These are phyloP conservation scores for Exserohilum rostratum DNA, from an alignment of 2,329 filamentous ascomycete genomes.

Conservation along the genomic window DNA sequence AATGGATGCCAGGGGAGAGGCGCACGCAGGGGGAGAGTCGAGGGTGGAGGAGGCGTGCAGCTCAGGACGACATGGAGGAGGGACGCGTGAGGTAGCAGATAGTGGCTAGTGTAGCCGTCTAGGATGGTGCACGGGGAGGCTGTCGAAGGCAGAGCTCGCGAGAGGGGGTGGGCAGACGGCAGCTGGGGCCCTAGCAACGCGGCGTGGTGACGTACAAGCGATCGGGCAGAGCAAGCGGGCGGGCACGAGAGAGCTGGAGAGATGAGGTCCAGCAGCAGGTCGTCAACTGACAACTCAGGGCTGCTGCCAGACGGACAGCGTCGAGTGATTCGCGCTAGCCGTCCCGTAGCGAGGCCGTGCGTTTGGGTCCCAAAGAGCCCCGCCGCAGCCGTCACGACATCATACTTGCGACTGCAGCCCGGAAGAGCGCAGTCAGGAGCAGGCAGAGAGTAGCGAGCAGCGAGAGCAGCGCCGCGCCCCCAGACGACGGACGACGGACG, in stretches of 20 bases:
- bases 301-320: slow-evolving; percentile 26
- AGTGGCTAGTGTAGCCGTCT: slow-evolving; percentile 37
- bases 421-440: too few relatives aligned
- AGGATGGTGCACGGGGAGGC: slow-evolving; percentile 31
- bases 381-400: slow-evolving; percentile 14
- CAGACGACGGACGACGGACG: background rate
- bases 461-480: too few relatives aligned
- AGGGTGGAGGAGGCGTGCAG: slow-evolving; percentile 16
- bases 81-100: slow-evolving; percentile 33
- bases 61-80: slow-evolving; percentile 41
- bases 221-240: slow-evolving; percentile 15
- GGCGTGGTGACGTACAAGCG: slow-evolving; percentile 23
- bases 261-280: slow-evolving; percentile 25
- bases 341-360: slow-evolving; percentile 26
- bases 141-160: slow-evolving; percentile 30
- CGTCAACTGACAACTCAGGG: slow-evolving; percentile 32
- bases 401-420: slow-evolving; percentile 1
- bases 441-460: too few relatives aligned
- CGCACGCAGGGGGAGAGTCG: slow-evolving; percentile 25
- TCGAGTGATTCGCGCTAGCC: slow-evolving; percentile 28
- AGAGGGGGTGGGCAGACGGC: slow-evolving; percentile 28
- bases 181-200: slow-evolving; percentile 28
- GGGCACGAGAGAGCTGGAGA: slow-evolving; percentile 14
- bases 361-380: slow-evolving; percentile 12
- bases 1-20: slow-evolving; percentile 31